Conservation (phyloP, 331 rosid species). For the Pyracantha coccinea region DNA sequence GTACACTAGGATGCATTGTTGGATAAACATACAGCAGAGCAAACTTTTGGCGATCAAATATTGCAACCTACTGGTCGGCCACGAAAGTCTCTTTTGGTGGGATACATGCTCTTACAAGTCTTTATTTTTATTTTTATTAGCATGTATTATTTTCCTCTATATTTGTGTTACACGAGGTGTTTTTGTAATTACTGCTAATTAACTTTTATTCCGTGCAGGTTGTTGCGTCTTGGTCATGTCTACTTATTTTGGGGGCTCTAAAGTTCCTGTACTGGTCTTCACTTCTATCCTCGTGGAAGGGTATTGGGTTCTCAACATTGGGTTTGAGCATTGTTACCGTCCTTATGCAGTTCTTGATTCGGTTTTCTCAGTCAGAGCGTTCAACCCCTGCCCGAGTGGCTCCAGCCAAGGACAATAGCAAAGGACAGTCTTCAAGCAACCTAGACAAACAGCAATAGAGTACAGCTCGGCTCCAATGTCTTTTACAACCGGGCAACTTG, state of each 20-base stretch:
- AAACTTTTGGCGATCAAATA: slow-evolving; percentile 54
- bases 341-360: slow-evolving; percentile 79
- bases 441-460: slow-evolving; percentile 40
- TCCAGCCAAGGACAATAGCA: slow-evolving; percentile 41
- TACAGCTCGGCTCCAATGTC: background rate
- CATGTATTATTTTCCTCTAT: background rate
- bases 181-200: background rate
- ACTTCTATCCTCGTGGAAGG: slow-evolving; percentile 82
- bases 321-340: slow-evolving; percentile 52
- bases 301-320: slow-evolving; percentile 50
- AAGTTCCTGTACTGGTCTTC: slow-evolving; percentile 71
- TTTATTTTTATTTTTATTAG: background rate
- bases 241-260: slow-evolving; percentile 42
- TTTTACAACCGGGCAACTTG: background rate
- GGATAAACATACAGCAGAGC: slow-evolving; percentile 69
- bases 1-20: slow-evolving; percentile 63
- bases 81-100: slow-evolving; percentile 71
- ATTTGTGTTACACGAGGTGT: background rate
- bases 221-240: slow-evolving; percentile 58
- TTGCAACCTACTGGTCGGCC: slow-evolving; percentile 63
- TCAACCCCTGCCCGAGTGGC: slow-evolving; percentile 67
- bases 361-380: slow-evolving; percentile 82
- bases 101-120: slow-evolving; percentile 13
- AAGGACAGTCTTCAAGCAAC: slow-evolving; percentile 22
- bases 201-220: slow-evolving; percentile 42